phyloP scores from a whole-genome alignment of 108 stramenopile species.

The Nitzschia sp. region DNA sequence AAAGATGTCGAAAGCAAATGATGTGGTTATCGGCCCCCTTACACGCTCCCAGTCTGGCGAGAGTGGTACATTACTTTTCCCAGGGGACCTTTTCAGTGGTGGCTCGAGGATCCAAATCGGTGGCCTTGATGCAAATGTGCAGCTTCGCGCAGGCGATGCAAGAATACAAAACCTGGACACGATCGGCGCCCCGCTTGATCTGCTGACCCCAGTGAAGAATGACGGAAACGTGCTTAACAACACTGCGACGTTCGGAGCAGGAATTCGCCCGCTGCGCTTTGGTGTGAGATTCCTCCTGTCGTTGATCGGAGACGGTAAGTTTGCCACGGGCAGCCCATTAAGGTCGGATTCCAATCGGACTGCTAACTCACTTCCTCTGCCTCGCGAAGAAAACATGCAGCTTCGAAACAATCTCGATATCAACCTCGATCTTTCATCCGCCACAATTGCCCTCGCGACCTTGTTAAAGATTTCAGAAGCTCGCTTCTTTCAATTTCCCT shows the following conservation, averaged over 20 bases:
- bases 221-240: slow-evolving; percentile 59
- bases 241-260: slow-evolving; percentile 51
- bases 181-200: slow-evolving; percentile 48
- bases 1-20: slow-evolving; percentile 57
- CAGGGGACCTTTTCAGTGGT: slow-evolving; percentile 37
- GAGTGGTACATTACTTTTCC: slow-evolving; percentile 40
- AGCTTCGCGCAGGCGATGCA: slow-evolving; percentile 54
- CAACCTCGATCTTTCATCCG: slow-evolving; percentile 7
- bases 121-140: slow-evolving; percentile 63
- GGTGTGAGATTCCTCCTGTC: slow-evolving; percentile 43
- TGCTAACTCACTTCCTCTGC: background rate
- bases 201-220: slow-evolving; percentile 52
- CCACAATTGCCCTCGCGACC: slow-evolving; percentile 40
- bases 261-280: slow-evolving; percentile 35
- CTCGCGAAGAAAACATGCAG: slow-evolving; percentile 34
- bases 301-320: slow-evolving; percentile 54
- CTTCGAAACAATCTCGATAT: slow-evolving; percentile 26
- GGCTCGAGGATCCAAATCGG: slow-evolving; percentile 51
- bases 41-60: slow-evolving; percentile 62
- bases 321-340: background rate
- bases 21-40: slow-evolving; percentile 52
- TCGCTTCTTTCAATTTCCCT: slow-evolving; percentile 58
- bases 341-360: background rate
- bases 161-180: slow-evolving; percentile 62
- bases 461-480: slow-evolving; percentile 53